These are phyloP conservation scores for Lodderomyces parapsilosis DNA, from an alignment of 1,139 yeast genomes.

Conservation along the genomic window DNA sequence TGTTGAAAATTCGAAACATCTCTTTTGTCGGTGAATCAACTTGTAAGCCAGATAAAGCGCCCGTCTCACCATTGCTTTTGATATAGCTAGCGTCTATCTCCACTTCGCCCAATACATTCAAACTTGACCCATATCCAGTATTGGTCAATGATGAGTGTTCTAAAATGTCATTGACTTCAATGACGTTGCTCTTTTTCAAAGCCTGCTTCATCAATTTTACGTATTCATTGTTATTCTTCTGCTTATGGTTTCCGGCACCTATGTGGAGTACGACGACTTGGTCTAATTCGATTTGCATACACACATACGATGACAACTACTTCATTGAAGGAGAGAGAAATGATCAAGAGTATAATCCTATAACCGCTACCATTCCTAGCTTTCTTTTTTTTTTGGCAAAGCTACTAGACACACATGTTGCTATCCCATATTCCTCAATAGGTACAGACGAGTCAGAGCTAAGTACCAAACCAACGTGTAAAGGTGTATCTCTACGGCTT, in stretches of 20 bases:
- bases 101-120: conserved; percentile 45
- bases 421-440: too few relatives aligned
- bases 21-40: conserved; percentile 23
- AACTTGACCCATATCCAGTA: conserved; percentile 57
- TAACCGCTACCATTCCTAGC: too few relatives aligned
- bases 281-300: neutral
- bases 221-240: conserved; percentile 17
- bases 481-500: too few relatives aligned
- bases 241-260: conserved; percentile 41
- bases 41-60: conserved; percentile 26
- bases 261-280: conserved; percentile 26
- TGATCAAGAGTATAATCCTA: too few relatives aligned
- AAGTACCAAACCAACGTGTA: too few relatives aligned
- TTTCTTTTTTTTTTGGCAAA: too few relatives aligned
- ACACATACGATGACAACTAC: neutral
- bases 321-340: too few relatives aligned
- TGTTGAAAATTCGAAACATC: conserved; percentile 19
- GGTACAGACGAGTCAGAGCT: too few relatives aligned
- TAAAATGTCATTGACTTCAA: conserved; percentile 25
- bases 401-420: too few relatives aligned
- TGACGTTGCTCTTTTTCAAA: conserved; percentile 16
- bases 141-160: conserved; percentile 51
- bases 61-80: conserved; percentile 9
- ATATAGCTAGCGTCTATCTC: conserved; percentile 53
- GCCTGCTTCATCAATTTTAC: conserved; percentile 23